Evolutionary conservation across 768 basidiomycete species (phyloP).

Genomic region (Tephrocybe rancida): DNA sequence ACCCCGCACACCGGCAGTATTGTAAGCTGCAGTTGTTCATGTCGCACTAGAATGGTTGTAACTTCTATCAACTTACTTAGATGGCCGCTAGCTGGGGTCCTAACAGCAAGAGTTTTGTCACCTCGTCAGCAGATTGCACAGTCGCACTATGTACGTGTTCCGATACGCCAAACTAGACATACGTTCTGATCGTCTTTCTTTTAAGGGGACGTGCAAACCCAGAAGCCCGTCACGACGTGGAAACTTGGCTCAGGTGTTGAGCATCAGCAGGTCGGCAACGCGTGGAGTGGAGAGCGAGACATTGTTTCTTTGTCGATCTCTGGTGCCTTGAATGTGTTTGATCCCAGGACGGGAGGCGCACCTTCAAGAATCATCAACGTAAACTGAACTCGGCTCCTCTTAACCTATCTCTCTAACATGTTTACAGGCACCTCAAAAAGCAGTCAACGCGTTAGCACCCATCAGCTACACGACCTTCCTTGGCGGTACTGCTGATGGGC

Average conservation of each 20-base stretch:
- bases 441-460: conserved; percentile 67
- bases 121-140: conserved; percentile 84
- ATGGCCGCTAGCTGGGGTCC: conserved; percentile 82
- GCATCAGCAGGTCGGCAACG: conserved; percentile 86
- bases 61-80: conserved; percentile 39
- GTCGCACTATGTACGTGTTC: conserved; percentile 77
- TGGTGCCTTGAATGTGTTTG: conserved; percentile 82
- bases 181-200: background rate
- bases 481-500: conserved; percentile 80
- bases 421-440: conserved; percentile 74
- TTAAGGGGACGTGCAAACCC: conserved; percentile 80
- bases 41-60: background rate
- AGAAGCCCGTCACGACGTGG: conserved; percentile 70
- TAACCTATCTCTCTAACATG: background rate
- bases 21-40: conserved; percentile 42
- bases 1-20: conserved; percentile 74
- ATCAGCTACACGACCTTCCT: conserved; percentile 63
- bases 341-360: conserved; percentile 65
- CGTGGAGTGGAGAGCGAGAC: conserved; percentile 72
- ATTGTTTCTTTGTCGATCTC: conserved; percentile 85
- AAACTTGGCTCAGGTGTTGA: conserved; percentile 71
- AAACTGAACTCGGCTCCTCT: conserved; percentile 18
- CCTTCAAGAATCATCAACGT: conserved; percentile 66
- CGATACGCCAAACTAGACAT: background rate
- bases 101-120: conserved; percentile 72